Base-by-base conservation (phyloP, 176 grass and related monocot species). In the Tuctoria greenei region DNA sequence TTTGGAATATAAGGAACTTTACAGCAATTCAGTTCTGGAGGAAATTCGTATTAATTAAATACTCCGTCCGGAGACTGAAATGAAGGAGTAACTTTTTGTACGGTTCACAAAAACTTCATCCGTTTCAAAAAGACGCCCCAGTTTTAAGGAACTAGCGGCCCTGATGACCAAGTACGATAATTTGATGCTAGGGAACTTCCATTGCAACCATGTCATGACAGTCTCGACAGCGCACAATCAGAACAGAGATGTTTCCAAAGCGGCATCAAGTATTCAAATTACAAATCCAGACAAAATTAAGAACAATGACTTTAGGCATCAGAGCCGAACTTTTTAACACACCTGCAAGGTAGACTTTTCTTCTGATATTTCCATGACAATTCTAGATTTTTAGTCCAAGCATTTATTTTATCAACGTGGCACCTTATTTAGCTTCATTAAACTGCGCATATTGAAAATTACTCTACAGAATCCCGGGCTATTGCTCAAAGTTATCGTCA, bases 351-450 rank as follows among this genome's bases (percentile, higher is more conserved):
- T 12, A 58, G 26, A 23, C 23, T 26, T 58, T 58, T 58, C 12
- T 43, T 6, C 8, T 1, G 13, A 10, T 64, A 52, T 65, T 65
- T 20, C 21, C 24, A 56, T 20, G 35, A 24, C 23, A n/a, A 40
- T 27, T 62, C 21, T 18, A 43, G 12, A 13, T 12, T 25, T 34
- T 44, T 26, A 13, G 17, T 35, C 62, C 17, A 16, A 16, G 0
- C 8, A 26, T 79, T 40, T 10, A 28, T 64, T 79, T 56, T 15
- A 42, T 58, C 37, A 64, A 14, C 1, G 35, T n/a, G 74, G n/a
- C 49, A 23, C 75, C 75, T 79, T 79, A 79, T 79, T 35, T 13
- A 79, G 20, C 38, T 27, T 71, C 45, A 42, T 69, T 56, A 66
- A 17, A 18, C 10, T 26, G 36, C 65, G 26, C n/a, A 23, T 20